Percentiles rank a stretch among this genome's conserved stretches.
These are phyloP conservation scores for Solanum etuberosum DNA, from an alignment of 257 asterid genomes.

Conservation along the genomic window DNA sequence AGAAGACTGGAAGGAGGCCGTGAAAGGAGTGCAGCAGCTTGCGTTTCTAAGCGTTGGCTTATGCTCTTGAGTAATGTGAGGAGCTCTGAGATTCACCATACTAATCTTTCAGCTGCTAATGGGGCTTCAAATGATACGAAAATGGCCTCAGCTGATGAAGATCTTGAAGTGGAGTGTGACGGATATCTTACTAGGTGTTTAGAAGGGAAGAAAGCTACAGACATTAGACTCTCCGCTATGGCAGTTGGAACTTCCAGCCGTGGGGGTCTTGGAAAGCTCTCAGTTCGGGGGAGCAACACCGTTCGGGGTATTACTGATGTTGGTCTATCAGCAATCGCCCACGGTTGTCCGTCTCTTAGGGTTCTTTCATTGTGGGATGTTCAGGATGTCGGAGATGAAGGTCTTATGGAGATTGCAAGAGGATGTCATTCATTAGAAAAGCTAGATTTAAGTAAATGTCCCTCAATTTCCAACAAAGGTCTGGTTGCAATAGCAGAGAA, in stretches of 20 bases:
- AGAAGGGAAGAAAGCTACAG: slow-evolving; percentile 93
- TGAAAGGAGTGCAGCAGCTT: slow-evolving; percentile 65
- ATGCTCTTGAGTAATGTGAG: slow-evolving; percentile 46
- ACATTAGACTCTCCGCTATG: slow-evolving; percentile 75
- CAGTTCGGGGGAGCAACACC: slow-evolving; percentile 56
- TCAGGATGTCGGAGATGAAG: slow-evolving; percentile 58
- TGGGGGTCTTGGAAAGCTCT: slow-evolving; percentile 93
- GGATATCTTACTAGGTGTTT: slow-evolving; percentile 78
- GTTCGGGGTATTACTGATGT: slow-evolving; percentile 45
- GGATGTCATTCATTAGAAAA: slow-evolving; percentile 68
- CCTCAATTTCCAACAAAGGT: slow-evolving; percentile 57
- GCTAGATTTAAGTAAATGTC: slow-evolving; percentile 72
- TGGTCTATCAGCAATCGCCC: slow-evolving; percentile 73
- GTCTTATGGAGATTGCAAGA: slow-evolving; percentile 66
- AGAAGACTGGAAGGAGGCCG: slow-evolving; percentile 53
- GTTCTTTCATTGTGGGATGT: slow-evolving; percentile 73
- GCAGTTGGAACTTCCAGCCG: slow-evolving; percentile 86
- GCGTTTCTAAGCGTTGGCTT: slow-evolving; percentile 91
- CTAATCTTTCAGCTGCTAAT: slow-evolving; percentile 3
- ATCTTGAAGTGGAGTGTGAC: slow-evolving; percentile 50
- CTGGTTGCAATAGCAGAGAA: slow-evolving; percentile 54
- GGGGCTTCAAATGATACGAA: slow-evolving; percentile 4
- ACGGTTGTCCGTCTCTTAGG: slow-evolving; percentile 77
- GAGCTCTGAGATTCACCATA: slow-evolving; percentile 34
- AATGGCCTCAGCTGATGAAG: slow-evolving; percentile 27